These are phyloP conservation scores for Candida anutae DNA, from an alignment of 1,139 yeast species.

Conservation along the genomic window DNA sequence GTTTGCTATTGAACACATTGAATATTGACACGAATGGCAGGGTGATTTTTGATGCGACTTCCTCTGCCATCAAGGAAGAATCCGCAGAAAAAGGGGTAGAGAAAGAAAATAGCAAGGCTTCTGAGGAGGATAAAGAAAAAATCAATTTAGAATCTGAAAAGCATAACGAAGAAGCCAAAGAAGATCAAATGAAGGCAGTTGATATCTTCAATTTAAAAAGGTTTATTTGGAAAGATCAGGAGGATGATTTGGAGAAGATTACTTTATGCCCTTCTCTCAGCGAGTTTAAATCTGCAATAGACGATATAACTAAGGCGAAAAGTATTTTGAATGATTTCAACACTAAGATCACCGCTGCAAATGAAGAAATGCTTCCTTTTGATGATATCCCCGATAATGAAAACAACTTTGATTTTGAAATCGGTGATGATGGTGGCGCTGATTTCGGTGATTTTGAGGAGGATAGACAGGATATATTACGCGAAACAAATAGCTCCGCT, in stretches of 20 bases:
- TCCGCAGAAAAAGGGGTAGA: slow-evolving; percentile 1
- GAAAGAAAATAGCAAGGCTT: slow-evolving; percentile 1
- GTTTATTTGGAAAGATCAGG: slow-evolving; percentile 22
- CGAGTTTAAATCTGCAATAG: slow-evolving; percentile 49
- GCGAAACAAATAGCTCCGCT: slow-evolving; percentile 9
- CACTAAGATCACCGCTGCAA: slow-evolving; percentile 20
- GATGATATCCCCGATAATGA: slow-evolving; percentile 10
- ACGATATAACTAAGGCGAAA: slow-evolving; percentile 52
- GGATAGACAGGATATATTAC: slow-evolving; percentile 4
- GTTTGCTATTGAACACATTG: slow-evolving; percentile 67
- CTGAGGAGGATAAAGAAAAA: too few species aligned
- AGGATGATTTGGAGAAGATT: slow-evolving; percentile 25
- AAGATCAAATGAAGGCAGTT: slow-evolving; percentile 9
- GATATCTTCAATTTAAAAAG: slow-evolving; percentile 13
- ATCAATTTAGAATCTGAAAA: slow-evolving; percentile 5
- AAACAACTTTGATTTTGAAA: slow-evolving; percentile 24
- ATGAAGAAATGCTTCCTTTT: slow-evolving; percentile 1
- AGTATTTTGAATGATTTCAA: slow-evolving; percentile 14
- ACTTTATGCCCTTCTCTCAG: slow-evolving; percentile 59
- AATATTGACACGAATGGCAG: slow-evolving; percentile 50
- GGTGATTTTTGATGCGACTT: slow-evolving; percentile 55
- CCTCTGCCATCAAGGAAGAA: slow-evolving; percentile 16
- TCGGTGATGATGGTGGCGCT: slow-evolving; percentile 11
- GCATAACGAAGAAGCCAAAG: slow-evolving; percentile 1
- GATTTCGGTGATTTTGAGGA: slow-evolving; percentile 12